Evolutionary conservation across 129 eudicot species (phyloP).

Genomic region (Mikania micrantha): DNA sequence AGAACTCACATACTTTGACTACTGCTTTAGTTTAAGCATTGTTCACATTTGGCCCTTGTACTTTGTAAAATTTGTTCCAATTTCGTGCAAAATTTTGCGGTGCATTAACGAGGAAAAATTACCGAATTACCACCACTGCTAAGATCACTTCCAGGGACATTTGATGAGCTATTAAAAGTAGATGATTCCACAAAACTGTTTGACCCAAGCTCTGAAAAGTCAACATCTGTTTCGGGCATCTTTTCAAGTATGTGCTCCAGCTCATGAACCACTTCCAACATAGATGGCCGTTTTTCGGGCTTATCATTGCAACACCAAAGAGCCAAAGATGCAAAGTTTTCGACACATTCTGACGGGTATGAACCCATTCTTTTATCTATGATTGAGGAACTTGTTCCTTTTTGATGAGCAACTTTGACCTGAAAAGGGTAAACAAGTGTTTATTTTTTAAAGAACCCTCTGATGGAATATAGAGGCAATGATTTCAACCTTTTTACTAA

Average conservation of each 20-base stretch:
- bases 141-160: constrained; percentile 46
- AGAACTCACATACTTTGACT: not conserved
- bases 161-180: constrained; percentile 23
- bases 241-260: constrained; percentile 45
- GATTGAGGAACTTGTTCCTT: constrained; percentile 48
- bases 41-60: not conserved
- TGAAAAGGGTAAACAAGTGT: constrained; percentile 13
- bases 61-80: not conserved
- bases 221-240: constrained; percentile 39
- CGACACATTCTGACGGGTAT: constrained; percentile 60
- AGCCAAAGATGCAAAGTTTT: constrained; percentile 58
- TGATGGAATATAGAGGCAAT: not conserved
- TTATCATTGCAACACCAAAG: constrained; percentile 63
- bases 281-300: constrained; percentile 63
- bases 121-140: constrained; percentile 38
- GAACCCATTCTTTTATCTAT: constrained; percentile 73
- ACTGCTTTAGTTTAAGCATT: not conserved
- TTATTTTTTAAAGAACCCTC: not conserved
- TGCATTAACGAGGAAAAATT: constrained; percentile 48
- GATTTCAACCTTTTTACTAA: not conserved
- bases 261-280: constrained; percentile 73
- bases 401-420: constrained; percentile 55
- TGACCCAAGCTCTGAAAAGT: constrained; percentile 25
- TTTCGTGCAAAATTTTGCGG: constrained; percentile 8
- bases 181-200: constrained; percentile 21